These are phyloP conservation scores for Botryotinia calthae DNA, from an alignment of 2,329 filamentous ascomycete species.

Conservation along the genomic window DNA sequence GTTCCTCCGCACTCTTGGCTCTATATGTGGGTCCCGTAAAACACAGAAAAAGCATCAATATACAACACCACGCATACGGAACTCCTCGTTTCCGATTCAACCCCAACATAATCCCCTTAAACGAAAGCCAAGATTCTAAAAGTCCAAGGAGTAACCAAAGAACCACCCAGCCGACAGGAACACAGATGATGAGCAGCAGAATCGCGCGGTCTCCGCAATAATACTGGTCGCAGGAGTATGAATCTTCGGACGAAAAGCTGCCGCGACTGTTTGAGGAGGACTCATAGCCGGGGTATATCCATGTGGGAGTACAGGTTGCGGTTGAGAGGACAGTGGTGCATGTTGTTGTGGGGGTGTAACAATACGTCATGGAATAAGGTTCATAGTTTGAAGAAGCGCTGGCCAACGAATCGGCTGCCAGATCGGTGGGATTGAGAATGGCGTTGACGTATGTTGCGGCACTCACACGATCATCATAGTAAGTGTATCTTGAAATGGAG, in stretches of 20 bases:
- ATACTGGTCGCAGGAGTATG: conserved; percentile 7
- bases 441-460: background rate
- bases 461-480: background rate
- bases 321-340: background rate
- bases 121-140: conserved; percentile 27
- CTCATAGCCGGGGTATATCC: background rate
- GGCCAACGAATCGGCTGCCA: background rate
- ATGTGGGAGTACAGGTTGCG: background rate
- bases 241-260: background rate
- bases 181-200: conserved; percentile 15
- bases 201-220: conserved; percentile 20
- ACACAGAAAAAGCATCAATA: conserved; percentile 26
- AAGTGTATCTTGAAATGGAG: background rate
- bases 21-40: conserved; percentile 29
- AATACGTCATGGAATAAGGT: background rate
- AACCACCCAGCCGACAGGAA: conserved; percentile 15
- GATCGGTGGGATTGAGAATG: background rate
- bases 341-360: background rate
- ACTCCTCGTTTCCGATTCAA: conserved; percentile 27
- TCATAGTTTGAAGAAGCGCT: background rate
- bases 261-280: background rate
- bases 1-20: conserved; percentile 29
- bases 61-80: conserved; percentile 30
- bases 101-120: conserved; percentile 30
- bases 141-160: conserved; percentile 27